Evolutionary conservation across 2,329 filamentous ascomycete genomes (phyloP), one percentile per base, ranked within the genome.

Genomic region (Colletotrichum sp.): DNA sequence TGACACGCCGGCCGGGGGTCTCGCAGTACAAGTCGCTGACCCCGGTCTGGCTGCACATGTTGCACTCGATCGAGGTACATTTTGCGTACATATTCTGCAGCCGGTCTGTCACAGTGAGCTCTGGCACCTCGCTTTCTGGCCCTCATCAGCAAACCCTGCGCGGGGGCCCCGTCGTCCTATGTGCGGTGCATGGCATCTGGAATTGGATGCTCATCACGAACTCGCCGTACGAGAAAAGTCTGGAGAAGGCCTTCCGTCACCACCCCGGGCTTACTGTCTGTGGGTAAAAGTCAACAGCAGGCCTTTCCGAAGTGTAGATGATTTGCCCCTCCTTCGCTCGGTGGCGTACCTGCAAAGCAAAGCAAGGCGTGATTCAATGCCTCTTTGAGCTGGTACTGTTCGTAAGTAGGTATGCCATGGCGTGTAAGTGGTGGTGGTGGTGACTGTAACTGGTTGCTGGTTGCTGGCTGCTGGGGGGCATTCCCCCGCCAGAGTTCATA

Each of bases 211-310:
- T n/a, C 28, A 52, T 72, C 62, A 63, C 62, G 60, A 75, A 36
- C 60, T 65, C 34, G 26, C 24, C 52, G n/a, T 24, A 39, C 24
- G 28, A 30, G 59, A n/a, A 30, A 62, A 52, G 44, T 52, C 44
- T 52, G 44, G 44, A 52, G 44, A 52, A 52, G n/a, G 44, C 44
- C 44, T 52, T 52, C 44, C 44, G 44, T 52, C 44, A 52, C 44
- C 32, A 36, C 60, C 57, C 57, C 57, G 34, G 63, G 63, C 63
- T 66, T 39, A 26, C 24, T 30, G 69, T 67, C 62, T 49, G 69
- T 72, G 69, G 69, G 69, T 36, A 36, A 21, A 39, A 63, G 62
- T 62, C 72, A 67, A 72, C 59, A 69, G 44, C 62, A 57, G 32
- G 69, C 26, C 32, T 67, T 55, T 36, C 57, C 59, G 44, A n/a